Percentiles rank a stretch among this genome's conserved stretches.
Conservation (phyloP, 2,329 filamentous ascomycete species). For the Aspergillus aculeatinus region DNA sequence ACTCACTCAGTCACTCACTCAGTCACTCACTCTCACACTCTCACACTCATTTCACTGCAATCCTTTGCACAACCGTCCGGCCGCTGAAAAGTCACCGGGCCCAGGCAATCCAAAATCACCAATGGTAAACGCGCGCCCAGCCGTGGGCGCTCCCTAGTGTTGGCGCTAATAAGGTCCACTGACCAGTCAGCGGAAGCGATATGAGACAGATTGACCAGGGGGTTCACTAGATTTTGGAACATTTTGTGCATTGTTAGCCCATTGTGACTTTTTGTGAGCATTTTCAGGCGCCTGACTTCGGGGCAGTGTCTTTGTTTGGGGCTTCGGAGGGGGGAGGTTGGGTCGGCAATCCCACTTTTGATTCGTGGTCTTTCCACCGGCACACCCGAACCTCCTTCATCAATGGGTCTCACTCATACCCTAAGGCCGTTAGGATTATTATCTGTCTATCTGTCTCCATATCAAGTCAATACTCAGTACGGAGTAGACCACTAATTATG, state of each 20-base stretch:
- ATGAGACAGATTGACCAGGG: conserved; percentile 18
- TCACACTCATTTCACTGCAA: no score
- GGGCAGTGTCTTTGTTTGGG: neutral
- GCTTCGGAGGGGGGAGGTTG: neutral
- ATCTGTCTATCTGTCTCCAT: neutral
- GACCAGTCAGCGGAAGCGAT: conserved; percentile 11
- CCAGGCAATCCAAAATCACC: conserved; percentile 6
- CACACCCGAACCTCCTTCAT: neutral
- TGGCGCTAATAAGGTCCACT: conserved; percentile 7
- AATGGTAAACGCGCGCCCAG: conserved; percentile 6
- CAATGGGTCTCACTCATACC: neutral
- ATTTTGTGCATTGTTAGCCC: neutral
- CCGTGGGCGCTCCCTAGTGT: conserved; percentile 15
- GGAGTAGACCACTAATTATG: no score
- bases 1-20: no score
- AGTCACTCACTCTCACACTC: neutral
- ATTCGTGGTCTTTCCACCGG: neutral
- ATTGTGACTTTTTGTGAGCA: neutral
- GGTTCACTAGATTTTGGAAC: conserved; percentile 1
- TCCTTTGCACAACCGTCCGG: conserved; percentile 6
- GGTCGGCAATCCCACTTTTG: neutral
- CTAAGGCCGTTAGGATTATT: neutral
- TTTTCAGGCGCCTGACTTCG: conserved; percentile 12
- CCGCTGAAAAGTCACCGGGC: neutral
- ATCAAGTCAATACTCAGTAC: no score